Base-by-base conservation (phyloP, 2,329 filamentous ascomycete genomes). In the Trichophyton rubrum region DNA sequence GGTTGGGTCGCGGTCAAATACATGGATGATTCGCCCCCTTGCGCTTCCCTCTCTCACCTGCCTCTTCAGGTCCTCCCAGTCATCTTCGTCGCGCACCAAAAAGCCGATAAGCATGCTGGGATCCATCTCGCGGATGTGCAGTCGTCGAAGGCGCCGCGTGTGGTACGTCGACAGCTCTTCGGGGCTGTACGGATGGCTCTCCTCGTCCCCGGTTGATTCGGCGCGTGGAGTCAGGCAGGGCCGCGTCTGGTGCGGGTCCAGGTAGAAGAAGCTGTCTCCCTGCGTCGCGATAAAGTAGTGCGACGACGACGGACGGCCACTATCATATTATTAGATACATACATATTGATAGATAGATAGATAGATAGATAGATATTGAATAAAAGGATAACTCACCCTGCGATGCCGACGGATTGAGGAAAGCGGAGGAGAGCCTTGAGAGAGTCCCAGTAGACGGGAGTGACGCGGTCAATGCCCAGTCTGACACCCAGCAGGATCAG, bases 91-190 rank as follows among this genome's bases (percentile, higher is more conserved):
- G 45, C 81, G 82, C 63, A 99, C 90, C 40, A 99, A 76, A 68
- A 97, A 97, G 3, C 90, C 92, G 65, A 99, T 89, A 47, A 99
- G 77, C 93, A 99, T 99, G 69, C 90, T 96, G 0, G 93, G 93
- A 68, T 99, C 93, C 89, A 99, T 93, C 69, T 97, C 91, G 62
- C 85, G 85, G 56, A 99, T 81, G 66, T 93, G 86, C 33, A 99
- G 80, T 60, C 88, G 83, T 41, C 92, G 85, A 17, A 99, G 76
- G 56, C 92, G 85, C 58, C 89, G 83, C 0, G 91, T 97, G 71
- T 99, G 92, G 69, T 90, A 96, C 0, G 87, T 87, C 60, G 86
- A 82, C 15, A 96, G 72, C 62, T 97, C 90, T 66, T 89, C 86
- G 6, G 78, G 68, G 0, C 84, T 84, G 68, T 90, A 89, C 5